phyloP scores from a whole-genome alignment of 257 asterid genomes.

The Solanum raphanifolium region DNA sequence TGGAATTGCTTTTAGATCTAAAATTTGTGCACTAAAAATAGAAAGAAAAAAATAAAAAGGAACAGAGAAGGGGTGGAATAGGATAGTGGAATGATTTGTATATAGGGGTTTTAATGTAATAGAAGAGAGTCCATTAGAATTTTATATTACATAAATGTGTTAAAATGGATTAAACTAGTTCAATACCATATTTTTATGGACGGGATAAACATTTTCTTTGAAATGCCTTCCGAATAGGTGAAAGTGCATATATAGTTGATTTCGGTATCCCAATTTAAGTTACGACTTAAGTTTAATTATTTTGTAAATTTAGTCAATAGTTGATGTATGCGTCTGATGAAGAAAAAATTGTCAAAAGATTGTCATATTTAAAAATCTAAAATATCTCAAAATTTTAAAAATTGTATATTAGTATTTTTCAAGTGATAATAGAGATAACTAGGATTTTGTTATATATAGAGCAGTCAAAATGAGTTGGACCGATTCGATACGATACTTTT shows the following conservation, averaged over 20 bases:
- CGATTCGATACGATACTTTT: background rate
- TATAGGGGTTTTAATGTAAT: too few species aligned
- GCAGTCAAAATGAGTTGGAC: too few species aligned
- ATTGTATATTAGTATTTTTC: background rate
- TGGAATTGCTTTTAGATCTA: background rate
- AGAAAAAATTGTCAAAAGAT: too few species aligned
- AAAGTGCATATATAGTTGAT: background rate
- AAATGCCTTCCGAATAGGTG: background rate
- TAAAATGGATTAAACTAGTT: background rate
- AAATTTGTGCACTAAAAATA: background rate
- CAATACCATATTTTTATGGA: background rate
- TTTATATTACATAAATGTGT: background rate
- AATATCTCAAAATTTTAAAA: too few species aligned
- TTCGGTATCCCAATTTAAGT: background rate
- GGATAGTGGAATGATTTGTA: background rate
- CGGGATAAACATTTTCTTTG: background rate
- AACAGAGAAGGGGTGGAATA: background rate
- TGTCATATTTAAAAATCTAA: too few species aligned
- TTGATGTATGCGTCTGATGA: background rate
- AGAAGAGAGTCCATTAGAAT: background rate
- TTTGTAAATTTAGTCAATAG: background rate
- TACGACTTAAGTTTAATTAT: background rate
- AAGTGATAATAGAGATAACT: background rate
- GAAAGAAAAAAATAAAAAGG: background rate
- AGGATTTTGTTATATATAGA: background rate